Evolutionary conservation across 1,284 basidiomycete genomes (phyloP), one percentile per base, ranked within the genome.

Genomic region (Ustilago bromivora): DNA sequence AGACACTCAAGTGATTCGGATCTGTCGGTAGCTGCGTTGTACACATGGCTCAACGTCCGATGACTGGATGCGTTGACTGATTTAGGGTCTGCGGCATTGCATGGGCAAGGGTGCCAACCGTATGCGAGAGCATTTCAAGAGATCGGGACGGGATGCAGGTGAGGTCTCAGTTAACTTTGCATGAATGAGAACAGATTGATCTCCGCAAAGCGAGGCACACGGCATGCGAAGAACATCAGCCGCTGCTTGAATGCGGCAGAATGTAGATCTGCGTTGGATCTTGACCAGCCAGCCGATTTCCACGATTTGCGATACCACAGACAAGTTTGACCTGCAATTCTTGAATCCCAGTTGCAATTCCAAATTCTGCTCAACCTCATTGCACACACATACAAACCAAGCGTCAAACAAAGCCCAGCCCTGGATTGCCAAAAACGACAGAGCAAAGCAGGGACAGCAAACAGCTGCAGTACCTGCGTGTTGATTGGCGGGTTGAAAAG

Each of bases 401-500:
- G 28, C 49, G 49, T 51, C 31, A 32, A 51, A 31, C 49, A 51
- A 32, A 6, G 47, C 10, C 47, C 13, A 31, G 13, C 47, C 23
- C 23, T 28, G 3, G 23, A 28, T 28, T 28, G 23, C 23, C 23
- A 28, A 28, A 28, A 28, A 13, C 7, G 11, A 8, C 43, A 46
- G 5, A 46, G 43, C 43, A 46, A 46, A 46, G 43, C 43, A 46
- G n/a, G n/a, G 17, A 8, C n/a, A 46, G 43, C 43, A 46, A 19
- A 46, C n/a, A 46, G 43, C 43, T 46, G 43, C 43, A 46, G 43
- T 19, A 19, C 43, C 43, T 46, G 43, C 43, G n/a, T 46, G 43
- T 28, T 46, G 43, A 19, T 46, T 46, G 19, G 43, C 43, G 43
- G 43, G 19, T 46, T 19, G 19, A 19, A 19, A 19, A 12, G 11